phyloP scores from a whole-genome alignment of 1,284 basidiomycete species.

The Coniophora puteana region DNA sequence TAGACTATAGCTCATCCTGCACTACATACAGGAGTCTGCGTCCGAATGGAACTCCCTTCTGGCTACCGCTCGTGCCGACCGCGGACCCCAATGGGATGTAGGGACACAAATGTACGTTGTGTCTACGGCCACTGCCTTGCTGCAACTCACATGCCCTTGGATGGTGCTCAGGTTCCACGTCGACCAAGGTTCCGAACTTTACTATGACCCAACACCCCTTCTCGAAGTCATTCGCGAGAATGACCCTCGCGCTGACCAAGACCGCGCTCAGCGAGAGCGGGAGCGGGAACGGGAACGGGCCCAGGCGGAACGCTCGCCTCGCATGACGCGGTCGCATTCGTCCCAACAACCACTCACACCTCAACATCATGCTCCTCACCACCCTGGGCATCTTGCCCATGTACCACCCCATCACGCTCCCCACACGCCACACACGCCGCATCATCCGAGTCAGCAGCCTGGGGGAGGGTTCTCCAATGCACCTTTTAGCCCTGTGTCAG shows the following conservation, averaged over 20 bases:
- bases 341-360: too few species aligned
- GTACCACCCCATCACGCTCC: too few species aligned
- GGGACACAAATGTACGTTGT: conserved; percentile 71
- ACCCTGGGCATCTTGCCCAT: too few species aligned
- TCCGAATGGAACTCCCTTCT: conserved; percentile 83
- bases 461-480: conserved; percentile 17
- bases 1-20: conserved; percentile 4
- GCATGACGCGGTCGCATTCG: too few species aligned
- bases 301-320: too few species aligned
- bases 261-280: conserved; percentile 16
- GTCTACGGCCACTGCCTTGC: background rate
- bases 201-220: conserved; percentile 46
- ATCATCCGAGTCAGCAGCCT: too few species aligned
- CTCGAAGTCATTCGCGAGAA: conserved; percentile 37
- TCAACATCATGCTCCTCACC: conserved; percentile 26
- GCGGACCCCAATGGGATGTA: conserved; percentile 83
- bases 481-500: conserved; percentile 27
- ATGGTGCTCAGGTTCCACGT: conserved; percentile 39
- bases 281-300: too few species aligned
- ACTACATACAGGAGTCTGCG: conserved; percentile 57
- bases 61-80: conserved; percentile 69
- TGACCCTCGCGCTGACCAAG: conserved; percentile 25
- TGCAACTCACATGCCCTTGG: conserved; percentile 2
- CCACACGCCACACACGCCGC: too few species aligned
- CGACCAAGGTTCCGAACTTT: conserved; percentile 45